Conservation (phyloP, 73 alveolate species). For the Breviolum minutum region DNA sequence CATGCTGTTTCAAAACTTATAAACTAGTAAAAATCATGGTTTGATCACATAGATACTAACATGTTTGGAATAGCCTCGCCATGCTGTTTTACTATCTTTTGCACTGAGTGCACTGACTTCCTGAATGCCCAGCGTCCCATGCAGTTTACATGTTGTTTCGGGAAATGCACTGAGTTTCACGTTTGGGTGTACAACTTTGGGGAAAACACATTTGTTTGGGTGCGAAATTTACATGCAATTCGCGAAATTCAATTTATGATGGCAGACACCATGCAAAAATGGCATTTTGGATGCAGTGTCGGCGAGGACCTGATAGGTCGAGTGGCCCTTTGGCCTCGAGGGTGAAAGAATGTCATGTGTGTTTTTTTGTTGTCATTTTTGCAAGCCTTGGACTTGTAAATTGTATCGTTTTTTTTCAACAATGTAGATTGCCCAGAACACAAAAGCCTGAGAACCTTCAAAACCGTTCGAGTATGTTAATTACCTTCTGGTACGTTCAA, state of each 20-base stretch:
- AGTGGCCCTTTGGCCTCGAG: neutral
- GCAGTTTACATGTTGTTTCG: no score
- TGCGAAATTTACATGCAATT: slow-evolving; percentile 9
- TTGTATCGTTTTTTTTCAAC: no score
- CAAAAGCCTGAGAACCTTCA: neutral
- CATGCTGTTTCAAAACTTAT: no score
- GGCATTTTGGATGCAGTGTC: neutral
- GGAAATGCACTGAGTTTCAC: no score
- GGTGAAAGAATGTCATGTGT: neutral
- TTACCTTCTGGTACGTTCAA: neutral
- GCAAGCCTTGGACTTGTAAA: neutral
- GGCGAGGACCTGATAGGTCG: slow-evolving; percentile 56
- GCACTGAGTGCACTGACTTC: no score
- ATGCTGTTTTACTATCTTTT: no score
- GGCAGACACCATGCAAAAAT: neutral
- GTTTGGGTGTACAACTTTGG: neutral
- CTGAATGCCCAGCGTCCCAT: no score
- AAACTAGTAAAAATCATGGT: no score
- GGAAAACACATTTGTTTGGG: neutral
- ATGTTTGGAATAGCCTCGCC: no score
- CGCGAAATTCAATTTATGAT: neutral
- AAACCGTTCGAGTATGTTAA: slow-evolving; percentile 21
- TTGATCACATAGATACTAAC: no score
- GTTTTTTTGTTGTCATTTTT: neutral
- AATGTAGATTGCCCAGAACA: neutral